Evolutionary conservation across 2,329 filamentous ascomycete genomes (phyloP).

Genomic region (Chrysosporium queenslandicum): DNA sequence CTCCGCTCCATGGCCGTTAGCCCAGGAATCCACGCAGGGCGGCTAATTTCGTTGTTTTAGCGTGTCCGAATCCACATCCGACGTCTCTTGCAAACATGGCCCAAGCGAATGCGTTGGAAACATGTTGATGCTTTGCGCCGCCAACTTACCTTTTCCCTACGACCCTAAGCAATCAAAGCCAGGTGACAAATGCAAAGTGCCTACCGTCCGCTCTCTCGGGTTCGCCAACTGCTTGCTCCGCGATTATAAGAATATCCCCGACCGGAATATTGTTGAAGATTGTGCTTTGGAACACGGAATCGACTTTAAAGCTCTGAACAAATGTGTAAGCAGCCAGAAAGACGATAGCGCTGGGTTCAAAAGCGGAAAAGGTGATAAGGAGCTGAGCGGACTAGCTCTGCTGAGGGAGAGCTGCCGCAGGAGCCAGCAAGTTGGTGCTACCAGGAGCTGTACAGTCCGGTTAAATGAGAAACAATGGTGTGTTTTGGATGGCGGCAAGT

Average conservation of each 20-base stretch:
- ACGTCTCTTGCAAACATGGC: conserved; percentile 80
- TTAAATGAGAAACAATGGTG: conserved; percentile 74
- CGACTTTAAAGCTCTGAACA: conserved; percentile 68
- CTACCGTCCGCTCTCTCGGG: conserved; percentile 74
- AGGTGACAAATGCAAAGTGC: conserved; percentile 52
- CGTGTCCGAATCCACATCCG: conserved; percentile 61
- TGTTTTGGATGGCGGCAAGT: conserved; percentile 66
- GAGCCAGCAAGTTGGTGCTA: conserved; percentile 51
- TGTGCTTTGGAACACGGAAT: conserved; percentile 88
- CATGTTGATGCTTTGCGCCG: conserved; percentile 86
- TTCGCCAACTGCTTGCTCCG: conserved; percentile 83
- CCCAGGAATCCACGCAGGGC: too few relatives aligned
- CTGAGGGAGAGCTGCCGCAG: conserved; percentile 43
- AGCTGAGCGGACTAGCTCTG: conserved; percentile 42
- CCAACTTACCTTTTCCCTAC: conserved; percentile 46
- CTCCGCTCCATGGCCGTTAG: too few relatives aligned
- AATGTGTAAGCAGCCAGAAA: conserved; percentile 68
- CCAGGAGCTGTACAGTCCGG: conserved; percentile 66
- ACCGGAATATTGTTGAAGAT: conserved; percentile 66
- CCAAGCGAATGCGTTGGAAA: conserved; percentile 86
- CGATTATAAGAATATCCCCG: conserved; percentile 67
- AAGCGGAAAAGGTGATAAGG: conserved; percentile 48
- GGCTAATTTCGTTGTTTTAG: conserved; percentile 55
- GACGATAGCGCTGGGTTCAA: conserved; percentile 44
- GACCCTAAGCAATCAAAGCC: conserved; percentile 12